Evolutionary conservation across 1,284 basidiomycete genomes (phyloP), one percentile per base, ranked within the genome.

Genomic region (Prillingera fragicola): DNA sequence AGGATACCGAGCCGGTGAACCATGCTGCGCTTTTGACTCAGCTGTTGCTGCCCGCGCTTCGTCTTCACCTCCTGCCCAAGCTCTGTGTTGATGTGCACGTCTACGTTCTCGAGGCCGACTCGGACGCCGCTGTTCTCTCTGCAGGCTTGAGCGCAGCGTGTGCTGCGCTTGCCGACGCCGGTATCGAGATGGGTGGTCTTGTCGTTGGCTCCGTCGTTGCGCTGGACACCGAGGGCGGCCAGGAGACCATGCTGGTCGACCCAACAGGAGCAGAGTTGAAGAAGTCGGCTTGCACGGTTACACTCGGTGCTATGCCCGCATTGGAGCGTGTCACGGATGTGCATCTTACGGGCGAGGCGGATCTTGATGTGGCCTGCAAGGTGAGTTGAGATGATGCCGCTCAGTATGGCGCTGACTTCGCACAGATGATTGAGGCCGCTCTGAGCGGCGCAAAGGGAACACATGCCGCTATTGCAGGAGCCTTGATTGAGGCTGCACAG

Each of bases 1-100:
- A 97, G 92, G 91, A 97, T 64, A 88, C 87, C 13, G 95, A 99
- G 73, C 88, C 94, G 51, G 78, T 87, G 21, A 81, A 85, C 3
- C 74, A 96, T 24, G 83, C 87, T 0, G 76, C 83, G 18, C 79
- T 87, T 10, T 81, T 99, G 22, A 82, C 89, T 42, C 89, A 95
- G 70, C 84, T 92, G 2, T 76, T 99, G 13, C 71, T 83, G 0
- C 83, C 95, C 1, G 81, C 91, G 1, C 78, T 98, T 6, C 81
- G 88, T 29, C 76, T 97, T 15, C 90, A 96, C 56, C 76, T 90
- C 3, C 77, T 96, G 5, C 94, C 95, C 8, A 99, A 98, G 70
- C 87, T 90, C 0, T 84, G 84, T 8, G 82, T 98, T 57, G 95
- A 98, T 71, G 75, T 97, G 23, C 92, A 87, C 69, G 73, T 99